Evolutionary conservation across 345 rosid genomes (phyloP).

Genomic region (Eucalyptus caleyi): DNA sequence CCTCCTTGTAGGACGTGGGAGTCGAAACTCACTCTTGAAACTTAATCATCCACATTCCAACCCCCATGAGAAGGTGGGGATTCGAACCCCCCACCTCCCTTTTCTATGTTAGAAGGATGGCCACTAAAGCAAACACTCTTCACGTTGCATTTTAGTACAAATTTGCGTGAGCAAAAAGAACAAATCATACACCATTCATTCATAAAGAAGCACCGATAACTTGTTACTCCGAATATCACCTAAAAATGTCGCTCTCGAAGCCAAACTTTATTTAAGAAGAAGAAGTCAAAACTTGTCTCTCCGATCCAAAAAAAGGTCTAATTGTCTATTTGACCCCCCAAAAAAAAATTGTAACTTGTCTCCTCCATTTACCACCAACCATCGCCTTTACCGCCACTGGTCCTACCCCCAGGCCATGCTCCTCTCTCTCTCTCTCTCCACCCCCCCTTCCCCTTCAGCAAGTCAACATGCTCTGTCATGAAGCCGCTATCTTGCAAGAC

Average conservation of each 20-base stretch:
- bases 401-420: background rate
- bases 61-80: rapidly evolving
- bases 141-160: background rate
- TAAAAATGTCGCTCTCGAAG: background rate
- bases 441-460: background rate
- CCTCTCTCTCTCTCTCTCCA: background rate
- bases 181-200: background rate
- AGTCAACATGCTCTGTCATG: background rate
- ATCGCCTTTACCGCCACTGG: background rate
- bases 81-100: too few relatives aligned
- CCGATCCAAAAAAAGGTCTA: background rate
- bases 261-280: background rate
- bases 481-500: background rate
- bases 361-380: background rate
- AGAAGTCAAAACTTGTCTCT: background rate
- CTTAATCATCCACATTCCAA: too few relatives aligned
- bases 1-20: rapidly evolving
- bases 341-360: background rate
- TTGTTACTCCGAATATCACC: background rate
- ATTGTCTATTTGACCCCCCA: background rate
- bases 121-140: background rate
- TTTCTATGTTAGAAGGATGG: too few relatives aligned
- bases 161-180: background rate
- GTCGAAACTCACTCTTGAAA: too few relatives aligned
- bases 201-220: background rate